These are phyloP conservation scores for Zychaea mexicana DNA, from an alignment of 371 early-diverging fungal genomes.

Conservation along the genomic window DNA sequence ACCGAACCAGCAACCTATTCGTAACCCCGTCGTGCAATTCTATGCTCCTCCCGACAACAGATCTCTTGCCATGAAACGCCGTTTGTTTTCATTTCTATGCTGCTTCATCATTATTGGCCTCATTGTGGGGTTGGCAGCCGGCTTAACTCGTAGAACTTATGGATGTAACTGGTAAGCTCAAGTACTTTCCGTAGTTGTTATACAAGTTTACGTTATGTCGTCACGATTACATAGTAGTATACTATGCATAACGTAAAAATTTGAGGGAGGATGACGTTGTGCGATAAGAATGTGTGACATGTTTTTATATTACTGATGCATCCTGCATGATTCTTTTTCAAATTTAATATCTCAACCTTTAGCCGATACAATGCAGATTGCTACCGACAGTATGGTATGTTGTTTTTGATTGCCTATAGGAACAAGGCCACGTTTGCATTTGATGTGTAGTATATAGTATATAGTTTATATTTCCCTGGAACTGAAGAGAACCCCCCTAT, in stretches of 20 bases:
- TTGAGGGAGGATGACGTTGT: no score
- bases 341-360: no score
- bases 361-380: background rate
- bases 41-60: conserved; percentile 3
- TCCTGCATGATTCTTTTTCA: background rate
- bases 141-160: background rate
- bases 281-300: background rate
- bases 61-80: background rate
- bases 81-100: background rate
- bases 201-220: background rate
- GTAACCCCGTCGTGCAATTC: background rate
- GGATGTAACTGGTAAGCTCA: background rate
- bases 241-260: no score
- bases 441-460: no score
- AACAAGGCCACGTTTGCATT: no score
- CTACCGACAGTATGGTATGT: background rate
- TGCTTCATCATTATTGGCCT: background rate
- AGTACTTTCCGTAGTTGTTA: background rate
- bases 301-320: no score
- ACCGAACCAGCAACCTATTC: background rate
- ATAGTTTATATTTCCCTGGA: no score
- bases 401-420: no score
- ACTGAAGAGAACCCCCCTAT: no score
- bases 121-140: background rate
- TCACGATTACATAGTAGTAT: no score